Conservation (phyloP, 306 rosid species). For the Fagus crenata region DNA sequence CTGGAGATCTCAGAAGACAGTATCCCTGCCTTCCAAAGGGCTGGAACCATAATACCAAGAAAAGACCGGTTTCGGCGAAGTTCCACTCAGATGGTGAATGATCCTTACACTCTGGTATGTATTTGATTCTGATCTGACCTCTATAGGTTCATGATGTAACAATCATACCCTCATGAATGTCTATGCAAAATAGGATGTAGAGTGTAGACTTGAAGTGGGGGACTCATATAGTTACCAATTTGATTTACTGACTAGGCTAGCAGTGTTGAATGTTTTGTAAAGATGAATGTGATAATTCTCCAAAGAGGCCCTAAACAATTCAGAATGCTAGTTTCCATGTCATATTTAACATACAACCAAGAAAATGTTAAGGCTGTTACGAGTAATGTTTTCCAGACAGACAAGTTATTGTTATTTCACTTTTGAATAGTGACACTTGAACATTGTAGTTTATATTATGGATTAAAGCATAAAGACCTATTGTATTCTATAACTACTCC, state of each 20-base stretch:
- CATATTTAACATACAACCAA: not conserved
- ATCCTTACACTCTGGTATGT: slow-evolving; percentile 92
- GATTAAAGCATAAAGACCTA: not conserved
- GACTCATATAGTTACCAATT: not conserved
- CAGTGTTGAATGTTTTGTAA: not conserved
- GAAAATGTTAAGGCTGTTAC: not conserved
- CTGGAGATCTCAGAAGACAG: slow-evolving; percentile 68
- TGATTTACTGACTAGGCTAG: not conserved
- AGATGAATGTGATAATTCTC: too few relatives aligned
- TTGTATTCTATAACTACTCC: not conserved
- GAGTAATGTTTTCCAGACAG: not conserved
- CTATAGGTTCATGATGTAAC: not conserved
- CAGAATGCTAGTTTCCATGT: not conserved
- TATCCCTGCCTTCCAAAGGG: slow-evolving; percentile 90
- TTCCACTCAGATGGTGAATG: slow-evolving; percentile 90
- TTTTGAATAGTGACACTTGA: not conserved
- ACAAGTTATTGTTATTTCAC: not conserved
- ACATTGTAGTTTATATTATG: too few relatives aligned
- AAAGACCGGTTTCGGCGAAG: slow-evolving; percentile 91
- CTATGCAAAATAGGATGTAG: not conserved
- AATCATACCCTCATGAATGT: not conserved
- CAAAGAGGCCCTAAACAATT: not conserved
- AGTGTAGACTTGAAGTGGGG: not conserved
- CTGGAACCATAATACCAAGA: slow-evolving; percentile 85
- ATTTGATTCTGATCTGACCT: slow-evolving; percentile 20